These are phyloP conservation scores for Clitocybe nebularis DNA, from an alignment of 1,284 basidiomycete species.

Conservation along the genomic window DNA sequence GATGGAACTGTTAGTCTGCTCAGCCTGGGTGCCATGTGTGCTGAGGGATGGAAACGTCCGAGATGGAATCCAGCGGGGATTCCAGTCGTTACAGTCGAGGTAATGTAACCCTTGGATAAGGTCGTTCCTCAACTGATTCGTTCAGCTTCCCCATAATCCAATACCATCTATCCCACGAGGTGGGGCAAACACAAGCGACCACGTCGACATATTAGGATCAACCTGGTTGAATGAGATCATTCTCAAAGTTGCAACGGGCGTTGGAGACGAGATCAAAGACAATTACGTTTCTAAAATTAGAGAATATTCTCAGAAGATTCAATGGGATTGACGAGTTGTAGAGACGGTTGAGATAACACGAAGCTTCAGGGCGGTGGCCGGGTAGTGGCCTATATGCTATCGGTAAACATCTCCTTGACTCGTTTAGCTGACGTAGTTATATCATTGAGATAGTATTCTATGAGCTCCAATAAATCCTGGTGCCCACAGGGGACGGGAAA, in stretches of 20 bases:
- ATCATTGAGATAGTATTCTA: conserved; percentile 10
- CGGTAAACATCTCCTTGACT: background rate
- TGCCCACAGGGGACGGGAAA: conserved; percentile 15
- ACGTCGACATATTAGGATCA: conserved; percentile 93
- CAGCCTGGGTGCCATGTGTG: conserved; percentile 93
- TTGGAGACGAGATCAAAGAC: conserved; percentile 67
- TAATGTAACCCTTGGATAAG: conserved; percentile 25
- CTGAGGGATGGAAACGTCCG: conserved; percentile 88
- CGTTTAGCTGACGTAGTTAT: background rate
- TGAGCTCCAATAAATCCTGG: conserved; percentile 10
- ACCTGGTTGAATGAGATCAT: conserved; percentile 88
- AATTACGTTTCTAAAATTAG: conserved; percentile 77
- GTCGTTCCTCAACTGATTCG: conserved; percentile 5
- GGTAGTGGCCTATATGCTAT: too few relatives aligned
- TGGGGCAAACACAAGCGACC: conserved; percentile 87
- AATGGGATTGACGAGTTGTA: conserved; percentile 59
- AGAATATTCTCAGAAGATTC: conserved; percentile 71
- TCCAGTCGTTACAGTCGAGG: conserved; percentile 83
- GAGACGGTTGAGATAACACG: too few relatives aligned
- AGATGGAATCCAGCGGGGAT: conserved; percentile 95
- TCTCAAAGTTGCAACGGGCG: conserved; percentile 81
- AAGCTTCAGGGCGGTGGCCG: too few relatives aligned
- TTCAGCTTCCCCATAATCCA: conserved; percentile 82
- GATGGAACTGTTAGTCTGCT: conserved; percentile 94
- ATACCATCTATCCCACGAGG: conserved; percentile 76